Conservation (phyloP, 2,329 filamentous ascomycete genomes). For the Metarhizium anisopliae region DNA sequence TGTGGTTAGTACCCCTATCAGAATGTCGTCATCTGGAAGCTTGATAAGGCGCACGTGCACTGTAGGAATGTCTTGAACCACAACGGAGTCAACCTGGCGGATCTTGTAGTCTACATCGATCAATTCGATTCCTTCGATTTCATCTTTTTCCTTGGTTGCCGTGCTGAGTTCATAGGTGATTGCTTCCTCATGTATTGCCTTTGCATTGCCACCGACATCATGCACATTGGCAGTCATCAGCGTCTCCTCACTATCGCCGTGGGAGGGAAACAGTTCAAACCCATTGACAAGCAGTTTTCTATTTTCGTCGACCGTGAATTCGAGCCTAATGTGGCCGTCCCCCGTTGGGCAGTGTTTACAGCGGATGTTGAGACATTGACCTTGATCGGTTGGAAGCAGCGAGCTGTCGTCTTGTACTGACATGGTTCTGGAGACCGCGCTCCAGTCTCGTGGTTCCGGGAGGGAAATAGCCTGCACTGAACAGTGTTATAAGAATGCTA, state of each 20-base stretch:
- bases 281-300: not conserved
- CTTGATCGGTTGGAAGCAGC: not conserved
- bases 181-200: not conserved
- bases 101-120: not conserved
- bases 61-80: not conserved
- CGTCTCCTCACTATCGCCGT: not conserved
- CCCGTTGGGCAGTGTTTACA: not conserved
- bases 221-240: not conserved
- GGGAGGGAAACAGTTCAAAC: not conserved
- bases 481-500: no score
- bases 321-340: not conserved
- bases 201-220: not conserved
- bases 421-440: no score
- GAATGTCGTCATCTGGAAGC: not conserved
- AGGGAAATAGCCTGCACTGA: no score
- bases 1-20: not conserved
- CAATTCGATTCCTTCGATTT: not conserved
- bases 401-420: no score
- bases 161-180: not conserved
- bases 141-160: not conserved
- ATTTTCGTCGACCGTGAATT: not conserved
- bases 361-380: not conserved
- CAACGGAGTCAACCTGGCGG: not conserved
- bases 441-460: no score
- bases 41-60: not conserved